Base-by-base conservation (phyloP, 371 early-diverging fungal species). In the Dichotomocladium elegans region DNA sequence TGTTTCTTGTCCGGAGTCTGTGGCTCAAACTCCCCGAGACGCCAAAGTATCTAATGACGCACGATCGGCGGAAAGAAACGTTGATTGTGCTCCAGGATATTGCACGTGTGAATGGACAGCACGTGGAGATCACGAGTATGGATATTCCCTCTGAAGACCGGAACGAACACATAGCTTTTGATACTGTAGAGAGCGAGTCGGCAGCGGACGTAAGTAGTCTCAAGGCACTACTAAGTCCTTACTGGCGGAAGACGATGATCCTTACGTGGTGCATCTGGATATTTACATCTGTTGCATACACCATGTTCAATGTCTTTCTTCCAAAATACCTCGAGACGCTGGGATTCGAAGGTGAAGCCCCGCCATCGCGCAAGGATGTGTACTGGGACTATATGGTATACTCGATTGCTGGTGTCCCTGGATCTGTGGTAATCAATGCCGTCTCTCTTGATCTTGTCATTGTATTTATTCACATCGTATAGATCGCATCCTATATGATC, bases 221-320 rank as follows among this genome's bases (percentile, higher is more conserved):
- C 44, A 41, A 26, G 24, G 28, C 58, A 21, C 54, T 88, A 41
- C 64, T 87, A 55, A 59, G 68, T 3, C 74, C 74, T 0, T 57
- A 67, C 33, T 80, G 81, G 72, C 62, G 81, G 25, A 28, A 65
- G 22, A 89, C 88, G 3, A 89, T 91, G 2, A 26, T 87, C 0
- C 57, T 91, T 34, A 76, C 91, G 8, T 90, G 89, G 86, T 40
- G 66, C n/a, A 89, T 91, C 30, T 92, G 94, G 94, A 76, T 81
- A 1, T 61, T 91, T 24, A 86, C 90, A 1, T 80, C 91, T 0
- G 60, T 88, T 54, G 90, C 89, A 0, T 93, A 83, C 60, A 90
- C 88, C n/a, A 89, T 90, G 77, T 91, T 91, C 63, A 91, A 90
- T 60, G 90, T 88, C 12, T 92, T 90, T 55, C 57, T 90, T 11